Evolutionary conservation across 2,329 filamentous ascomycete genomes (phyloP).

Genomic region (Cryphonectria radicalis): DNA sequence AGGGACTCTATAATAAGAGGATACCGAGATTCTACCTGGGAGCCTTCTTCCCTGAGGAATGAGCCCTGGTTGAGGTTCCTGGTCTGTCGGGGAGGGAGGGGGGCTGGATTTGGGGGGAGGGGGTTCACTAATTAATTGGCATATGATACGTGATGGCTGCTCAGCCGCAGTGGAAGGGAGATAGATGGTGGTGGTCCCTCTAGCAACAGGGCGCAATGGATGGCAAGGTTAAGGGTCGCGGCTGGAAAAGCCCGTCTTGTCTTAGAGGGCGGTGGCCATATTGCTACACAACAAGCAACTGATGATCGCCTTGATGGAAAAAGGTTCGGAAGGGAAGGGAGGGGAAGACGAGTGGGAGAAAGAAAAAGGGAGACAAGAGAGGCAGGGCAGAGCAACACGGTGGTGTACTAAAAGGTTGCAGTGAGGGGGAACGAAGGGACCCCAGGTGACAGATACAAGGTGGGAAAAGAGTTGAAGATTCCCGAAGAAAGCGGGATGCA

Average conservation of each 20-base stretch:
- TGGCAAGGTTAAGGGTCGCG: not conserved
- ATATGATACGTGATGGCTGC: not conserved
- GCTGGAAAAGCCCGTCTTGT: not conserved
- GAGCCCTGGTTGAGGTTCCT: not conserved
- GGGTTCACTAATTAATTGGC: not conserved
- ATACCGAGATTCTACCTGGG: not conserved
- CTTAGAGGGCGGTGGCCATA: not conserved
- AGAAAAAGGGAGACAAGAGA: not conserved
- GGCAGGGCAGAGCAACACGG: not conserved
- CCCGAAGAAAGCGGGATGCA: not conserved
- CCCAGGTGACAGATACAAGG: not conserved
- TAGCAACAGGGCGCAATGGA: not conserved
- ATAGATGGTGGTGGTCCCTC: too few relatives aligned
- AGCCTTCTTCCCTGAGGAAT: not conserved
- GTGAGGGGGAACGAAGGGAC: not conserved
- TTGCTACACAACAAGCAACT: not conserved
- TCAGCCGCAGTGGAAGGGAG: not conserved
- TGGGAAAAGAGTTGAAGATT: not conserved
- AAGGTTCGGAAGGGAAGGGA: not conserved
- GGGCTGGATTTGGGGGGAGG: not conserved
- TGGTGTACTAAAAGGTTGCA: not conserved
- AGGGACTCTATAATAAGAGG: not conserved
- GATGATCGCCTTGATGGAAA: not conserved
- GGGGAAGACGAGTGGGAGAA: not conserved
- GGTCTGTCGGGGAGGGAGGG: not conserved